Percentiles rank a stretch among this genome's conserved stretches.
These are phyloP conservation scores for Russula foetens DNA, from an alignment of 768 basidiomycete species.

Conservation along the genomic window DNA sequence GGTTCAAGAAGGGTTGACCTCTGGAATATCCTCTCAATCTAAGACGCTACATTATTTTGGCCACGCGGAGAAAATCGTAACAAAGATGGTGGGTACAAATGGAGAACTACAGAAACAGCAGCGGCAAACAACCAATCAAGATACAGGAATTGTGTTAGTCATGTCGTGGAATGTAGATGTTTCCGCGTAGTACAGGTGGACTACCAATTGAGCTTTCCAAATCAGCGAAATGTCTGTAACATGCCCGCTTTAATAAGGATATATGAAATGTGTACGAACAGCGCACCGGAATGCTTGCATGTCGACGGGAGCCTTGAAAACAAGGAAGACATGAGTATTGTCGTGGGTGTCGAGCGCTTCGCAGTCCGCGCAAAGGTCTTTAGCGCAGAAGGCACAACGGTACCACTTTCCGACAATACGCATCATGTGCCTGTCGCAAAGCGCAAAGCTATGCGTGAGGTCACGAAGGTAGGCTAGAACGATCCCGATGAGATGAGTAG, in stretches of 20 bases:
- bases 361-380: slow-evolving; percentile 82
- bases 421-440: slow-evolving; percentile 83
- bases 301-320: slow-evolving; percentile 79
- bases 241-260: slow-evolving; percentile 3
- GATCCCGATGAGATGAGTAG: neutral
- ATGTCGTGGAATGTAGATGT: slow-evolving; percentile 7
- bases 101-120: neutral
- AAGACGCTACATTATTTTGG: neutral
- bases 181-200: slow-evolving; percentile 7
- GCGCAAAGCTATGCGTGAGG: slow-evolving; percentile 54
- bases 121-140: neutral
- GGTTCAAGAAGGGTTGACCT: slow-evolving; percentile 57
- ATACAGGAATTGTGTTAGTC: neutral
- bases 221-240: slow-evolving; percentile 9
- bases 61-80: neutral
- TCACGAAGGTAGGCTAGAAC: slow-evolving; percentile 50
- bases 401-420: slow-evolving; percentile 86
- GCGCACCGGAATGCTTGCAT: slow-evolving; percentile 65
- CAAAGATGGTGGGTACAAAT: neutral
- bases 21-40: neutral
- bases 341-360: slow-evolving; percentile 78
- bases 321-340: slow-evolving; percentile 74
- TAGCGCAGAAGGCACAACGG: slow-evolving; percentile 80
- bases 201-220: neutral
- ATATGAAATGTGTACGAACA: neutral